These are phyloP conservation scores for Tuber aestivum DNA, from an alignment of 495 filamentous ascomycete genomes.

Conservation along the genomic window DNA sequence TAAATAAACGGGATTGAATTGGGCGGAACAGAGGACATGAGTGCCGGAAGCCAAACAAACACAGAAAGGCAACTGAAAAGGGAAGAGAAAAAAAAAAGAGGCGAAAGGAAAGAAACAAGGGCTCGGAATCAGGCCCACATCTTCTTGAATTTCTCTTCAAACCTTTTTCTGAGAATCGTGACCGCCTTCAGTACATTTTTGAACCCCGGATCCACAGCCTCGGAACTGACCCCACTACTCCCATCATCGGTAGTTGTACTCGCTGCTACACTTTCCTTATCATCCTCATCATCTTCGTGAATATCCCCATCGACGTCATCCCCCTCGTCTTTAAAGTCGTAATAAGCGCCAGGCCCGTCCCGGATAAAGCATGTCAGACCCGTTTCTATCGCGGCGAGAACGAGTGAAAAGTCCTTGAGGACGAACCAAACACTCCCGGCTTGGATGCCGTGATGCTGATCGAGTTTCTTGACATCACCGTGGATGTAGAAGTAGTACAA, in stretches of 20 bases:
- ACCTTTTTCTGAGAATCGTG: slow-evolving; percentile 53
- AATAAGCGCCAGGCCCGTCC: slow-evolving; percentile 47
- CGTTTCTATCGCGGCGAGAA: slow-evolving; percentile 59
- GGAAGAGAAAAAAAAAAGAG: background rate
- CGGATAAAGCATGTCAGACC: slow-evolving; percentile 53
- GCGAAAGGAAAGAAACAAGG: too few relatives aligned
- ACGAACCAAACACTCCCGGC: slow-evolving; percentile 60
- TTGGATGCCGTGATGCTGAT: slow-evolving; percentile 58
- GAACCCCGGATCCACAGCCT: slow-evolving; percentile 45
- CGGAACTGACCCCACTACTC: slow-evolving; percentile 17
- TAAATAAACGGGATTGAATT: background rate
- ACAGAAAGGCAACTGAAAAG: background rate
- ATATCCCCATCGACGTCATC: slow-evolving; percentile 41
- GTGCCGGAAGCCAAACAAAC: background rate
- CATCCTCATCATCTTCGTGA: slow-evolving; percentile 42
- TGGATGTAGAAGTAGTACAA: slow-evolving; percentile 70
- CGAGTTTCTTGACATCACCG: slow-evolving; percentile 54
- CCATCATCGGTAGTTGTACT: background rate
- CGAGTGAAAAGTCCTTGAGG: slow-evolving; percentile 59
- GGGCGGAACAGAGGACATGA: background rate
- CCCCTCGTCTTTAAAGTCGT: slow-evolving; percentile 43
- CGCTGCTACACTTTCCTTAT: slow-evolving; percentile 32
- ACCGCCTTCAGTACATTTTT: slow-evolving; percentile 56
- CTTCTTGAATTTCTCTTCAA: slow-evolving; percentile 60
- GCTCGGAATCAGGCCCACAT: slow-evolving; percentile 50